Base-by-base conservation (phyloP, 192 early-diverging fungal genomes). In the Jimgerdemannia lactiflua region DNA sequence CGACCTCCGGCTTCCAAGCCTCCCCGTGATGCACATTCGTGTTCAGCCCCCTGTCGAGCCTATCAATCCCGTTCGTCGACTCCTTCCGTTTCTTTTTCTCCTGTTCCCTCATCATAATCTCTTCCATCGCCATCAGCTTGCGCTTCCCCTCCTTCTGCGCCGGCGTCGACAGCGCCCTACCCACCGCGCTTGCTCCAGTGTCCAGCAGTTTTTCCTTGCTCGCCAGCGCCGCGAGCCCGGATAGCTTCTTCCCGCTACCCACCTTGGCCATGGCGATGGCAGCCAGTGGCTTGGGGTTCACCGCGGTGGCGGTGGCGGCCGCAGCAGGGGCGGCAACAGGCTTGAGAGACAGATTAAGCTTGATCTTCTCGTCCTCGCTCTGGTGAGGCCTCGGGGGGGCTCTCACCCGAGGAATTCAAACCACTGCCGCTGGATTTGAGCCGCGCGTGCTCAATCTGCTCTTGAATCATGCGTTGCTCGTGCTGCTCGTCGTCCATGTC, bases 401-500 rank as follows among this genome's bases (percentile, higher is more conserved):
- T n/a, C 29, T 29, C 29, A 29, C 29, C 29, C 29, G 29, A 29
- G 29, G 29, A 29, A 29, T 29, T 29, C 29, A 1, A 29, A 29
- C 29, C 29, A 1, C 29, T 29, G 29, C 29, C 29, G 29, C 29
- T 29, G n/a, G 76, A 83, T 29, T 83, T 64, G 67, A 88, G 86
- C 65, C 87, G 80, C 40, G 96, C n/a, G n/a, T 94, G 65, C 87
- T 91, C 90, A 67, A 98, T 93, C 83, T 98, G 97, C 54, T 94
- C 92, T 73, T 89, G 83, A 40, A 99, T 84, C 74, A 92, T 68
- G 80, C 77, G 85, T 43, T 91, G 88, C 71, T 95, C 93, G 20
- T 93, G 82, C 77, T 98, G 92, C 69, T 99, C 96, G 43, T 96
- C 97, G 67, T 92, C 92, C 83, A 91, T 90, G 66, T 94, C 90